These are phyloP conservation scores for Dictyostelium purpureum DNA, from an alignment of 78 protist species.

Conservation along the genomic window DNA sequence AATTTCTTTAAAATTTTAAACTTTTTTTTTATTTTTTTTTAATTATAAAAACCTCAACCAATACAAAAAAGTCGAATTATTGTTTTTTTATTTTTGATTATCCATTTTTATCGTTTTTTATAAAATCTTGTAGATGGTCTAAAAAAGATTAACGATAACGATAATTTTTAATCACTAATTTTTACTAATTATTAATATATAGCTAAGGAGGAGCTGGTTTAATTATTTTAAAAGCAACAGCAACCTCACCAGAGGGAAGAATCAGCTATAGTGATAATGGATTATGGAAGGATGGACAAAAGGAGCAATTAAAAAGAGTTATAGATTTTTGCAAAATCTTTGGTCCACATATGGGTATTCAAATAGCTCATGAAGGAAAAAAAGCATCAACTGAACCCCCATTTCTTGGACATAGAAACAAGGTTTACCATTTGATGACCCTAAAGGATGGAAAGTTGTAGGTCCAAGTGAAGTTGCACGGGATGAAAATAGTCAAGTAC, in stretches of 20 bases:
- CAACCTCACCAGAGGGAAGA: conserved; percentile 34
- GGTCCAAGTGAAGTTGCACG: conserved; percentile 19
- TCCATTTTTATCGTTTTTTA: too few relatives aligned
- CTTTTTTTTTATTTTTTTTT: too few relatives aligned
- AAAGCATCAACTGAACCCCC: conserved; percentile 39
- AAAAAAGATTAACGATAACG: too few relatives aligned
- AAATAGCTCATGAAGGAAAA: conserved; percentile 66
- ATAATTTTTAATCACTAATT: too few relatives aligned
- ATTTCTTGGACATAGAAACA: not conserved
- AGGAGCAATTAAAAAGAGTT: conserved; percentile 36
- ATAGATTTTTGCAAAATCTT: not conserved
- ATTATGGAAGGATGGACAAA: conserved; percentile 72
- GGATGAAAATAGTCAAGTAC: conserved; percentile 2
- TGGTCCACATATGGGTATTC: conserved; percentile 21
- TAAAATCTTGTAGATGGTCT: too few relatives aligned
- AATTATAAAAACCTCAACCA: too few relatives aligned
- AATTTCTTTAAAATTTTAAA: too few relatives aligned
- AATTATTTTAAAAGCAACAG: conserved; percentile 44
- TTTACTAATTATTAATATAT: too few relatives aligned
- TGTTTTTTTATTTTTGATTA: too few relatives aligned
- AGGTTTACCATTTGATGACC: not conserved
- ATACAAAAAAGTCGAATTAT: too few relatives aligned
- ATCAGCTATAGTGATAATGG: conserved; percentile 46
- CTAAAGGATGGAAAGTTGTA: conserved; percentile 3
- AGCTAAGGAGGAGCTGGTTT: conserved; percentile 46